These are phyloP conservation scores for Atractiella rhizophila DNA, from an alignment of 768 basidiomycete genomes.

Conservation along the genomic window DNA sequence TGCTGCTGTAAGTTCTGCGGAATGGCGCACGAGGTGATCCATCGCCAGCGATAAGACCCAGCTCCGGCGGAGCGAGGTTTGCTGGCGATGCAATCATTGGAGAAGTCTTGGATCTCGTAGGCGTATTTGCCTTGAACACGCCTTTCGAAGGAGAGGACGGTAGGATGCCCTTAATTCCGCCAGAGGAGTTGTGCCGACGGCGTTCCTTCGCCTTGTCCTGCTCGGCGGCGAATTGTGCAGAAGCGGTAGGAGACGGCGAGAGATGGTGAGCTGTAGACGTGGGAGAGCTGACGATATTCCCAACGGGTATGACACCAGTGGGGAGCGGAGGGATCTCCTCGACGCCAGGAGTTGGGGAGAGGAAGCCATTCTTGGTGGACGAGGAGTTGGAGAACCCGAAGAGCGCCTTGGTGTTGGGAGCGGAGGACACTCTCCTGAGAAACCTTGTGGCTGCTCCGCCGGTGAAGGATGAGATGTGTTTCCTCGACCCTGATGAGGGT, in stretches of 20 bases:
- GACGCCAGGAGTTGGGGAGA: constrained; percentile 13
- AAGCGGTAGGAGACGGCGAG: not conserved
- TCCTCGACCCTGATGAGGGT: too few species aligned
- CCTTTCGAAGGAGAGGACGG: too few species aligned
- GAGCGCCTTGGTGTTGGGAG: constrained; percentile 82
- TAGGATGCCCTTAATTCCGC: not conserved
- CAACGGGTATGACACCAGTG: not conserved
- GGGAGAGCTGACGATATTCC: not conserved
- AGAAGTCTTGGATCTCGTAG: constrained; percentile 8
- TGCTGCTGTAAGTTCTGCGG: constrained; percentile 83
- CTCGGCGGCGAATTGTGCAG: not conserved
- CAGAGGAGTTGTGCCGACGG: constrained; percentile 1
- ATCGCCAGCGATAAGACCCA: constrained; percentile 5
- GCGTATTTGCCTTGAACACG: too few species aligned
- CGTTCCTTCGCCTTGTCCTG: constrained; percentile 1
- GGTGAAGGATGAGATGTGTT: not conserved
- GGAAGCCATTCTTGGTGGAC: constrained; percentile 28
- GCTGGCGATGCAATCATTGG: constrained; percentile 1
- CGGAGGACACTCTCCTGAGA: constrained; percentile 81
- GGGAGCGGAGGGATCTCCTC: constrained; percentile 29
- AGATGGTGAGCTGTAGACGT: not conserved
- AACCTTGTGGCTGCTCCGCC: constrained; percentile 28
- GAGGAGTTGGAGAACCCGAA: constrained; percentile 31
- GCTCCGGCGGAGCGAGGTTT: constrained; percentile 7
- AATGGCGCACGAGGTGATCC: constrained; percentile 29